Base-by-base conservation (phyloP, 2,329 filamentous ascomycete genomes). In the Falciphora oryzae region DNA sequence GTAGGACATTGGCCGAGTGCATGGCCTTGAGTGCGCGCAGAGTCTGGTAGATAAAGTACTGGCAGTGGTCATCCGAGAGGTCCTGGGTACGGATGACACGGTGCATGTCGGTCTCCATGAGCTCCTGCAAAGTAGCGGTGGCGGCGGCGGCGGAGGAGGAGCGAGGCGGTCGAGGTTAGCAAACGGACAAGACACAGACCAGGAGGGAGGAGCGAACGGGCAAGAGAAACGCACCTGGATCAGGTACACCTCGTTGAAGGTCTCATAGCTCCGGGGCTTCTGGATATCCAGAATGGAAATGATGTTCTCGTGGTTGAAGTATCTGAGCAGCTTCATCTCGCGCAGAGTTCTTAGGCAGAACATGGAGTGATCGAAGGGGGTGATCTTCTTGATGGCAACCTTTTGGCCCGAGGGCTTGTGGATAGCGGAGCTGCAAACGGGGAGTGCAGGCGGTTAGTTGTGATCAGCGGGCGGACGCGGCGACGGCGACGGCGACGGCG, bases 61-160 rank as follows among this genome's bases (percentile, higher is more conserved):
- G 95, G 85, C 95, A 99, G 78, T 99, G 95, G 77, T 99, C 95
- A 77, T 99, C 95, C 53, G 95, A 98, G 59, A 99, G 87, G 75
- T 99, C 95, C 79, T 99, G 95, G 56, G 95, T 99, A 71, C 95
- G 92, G 74, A 99, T 99, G 70, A 99, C 95, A 70, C 95, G 88
- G 78, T 99, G 95, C 95, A 99, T 99, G 75, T 99, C 95, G 61
- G 95, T 99, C 82, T 99, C 95, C 95, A 99, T 99, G 72, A 99
- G 86, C 79, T 97, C 93, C 92, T 96, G 67, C 2, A 67, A 3
- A 11, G 31, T 53, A 57, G 61, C 11, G 35, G 25, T 63, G 8
- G 16, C n/a, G 59, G 3, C 18, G 11, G 28, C 10, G 44, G 35
- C 4, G 35, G 32, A 35, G 35, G 35, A 16, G 35, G 32, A 35